Evolutionary conservation across 108 stramenopile species (phyloP), one percentile per base, ranked within the genome.

Genomic region (Cyclotella sp.): DNA sequence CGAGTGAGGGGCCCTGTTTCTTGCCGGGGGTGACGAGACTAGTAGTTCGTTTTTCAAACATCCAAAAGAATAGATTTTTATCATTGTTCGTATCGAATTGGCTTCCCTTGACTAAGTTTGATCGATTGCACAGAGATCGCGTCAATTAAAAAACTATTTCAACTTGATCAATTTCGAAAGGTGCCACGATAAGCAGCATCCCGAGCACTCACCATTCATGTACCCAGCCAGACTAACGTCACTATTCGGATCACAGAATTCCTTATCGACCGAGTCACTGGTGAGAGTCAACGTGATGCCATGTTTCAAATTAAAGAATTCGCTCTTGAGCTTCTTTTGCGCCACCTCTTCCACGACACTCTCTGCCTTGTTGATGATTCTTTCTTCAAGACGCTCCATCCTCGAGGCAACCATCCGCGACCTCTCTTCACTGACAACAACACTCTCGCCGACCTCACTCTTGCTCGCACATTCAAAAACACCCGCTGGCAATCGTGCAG

Each of bases 61-160:
- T 88, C 97, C 98, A 98, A 77, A 86, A 98, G 76, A 98, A 98
- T 72, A 97, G 85, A 64, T 98, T 90, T 79, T 96, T 93, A 78
- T 97, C 83, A 63, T 84, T 62, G 61, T 85, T 72, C 24, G 84
- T 78, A 30, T 88, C 70, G 69, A 51, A 82, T 65, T 82, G 70
- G 49, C 81, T 82, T 42, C 81, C 81, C 65, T 75, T 66, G 46
- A 82, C 81, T 82, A 47, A 24, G 21, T 15, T 13, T 39, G 45
- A 18, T 49, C 27, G 34, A 49, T 24, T 29, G 58, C 34, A 46
- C 24, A 19, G 43, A 15, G 21, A 41, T 42, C 12, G 40, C 14
- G 13, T 14, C 0, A 66, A 15, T 66, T 3, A n/a, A 46, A 4
- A 66, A 13, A n/a, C 9, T 41, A 9, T 2, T 39, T 63, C 29